Base-by-base conservation (phyloP, 202 grass and related monocot genomes). In the Thinopyrum obtusiflorum region DNA sequence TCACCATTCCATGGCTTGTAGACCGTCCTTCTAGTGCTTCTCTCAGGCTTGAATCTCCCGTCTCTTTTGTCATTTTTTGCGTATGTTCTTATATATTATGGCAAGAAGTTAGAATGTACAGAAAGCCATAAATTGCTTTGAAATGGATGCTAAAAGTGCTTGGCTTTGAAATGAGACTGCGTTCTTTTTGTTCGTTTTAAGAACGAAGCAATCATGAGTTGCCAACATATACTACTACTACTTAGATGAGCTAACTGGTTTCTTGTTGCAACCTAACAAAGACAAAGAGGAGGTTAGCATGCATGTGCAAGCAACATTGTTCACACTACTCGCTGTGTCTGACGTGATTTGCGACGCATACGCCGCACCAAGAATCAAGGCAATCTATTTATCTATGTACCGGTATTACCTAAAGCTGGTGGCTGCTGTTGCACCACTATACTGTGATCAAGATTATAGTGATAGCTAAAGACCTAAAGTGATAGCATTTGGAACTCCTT, bases 231-330 rank as follows among this genome's bases (percentile, higher is more conserved):
- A n/a, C n/a, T n/a, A n/a, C n/a, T 67, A 63, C 40, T 59, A 42
- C 65, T 78, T 31, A 53, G 27, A 74, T 80, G 72, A 53, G 67
- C 69, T 80, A 87, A 84, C 61, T 46, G 14, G 37, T 78, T 82
- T 85, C 42, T 85, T 68, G 51, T 42, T 73, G 71, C 25, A 21
- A 88, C 89, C 89, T 91, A 88, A 85, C 71, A 82, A 60, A 84
- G 82, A 62, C 82, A 84, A 62, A 7, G 21, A 65, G 75, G 76
- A 81, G 51, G 76, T 63, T 81, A 82, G n/a, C n/a, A n/a, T n/a
- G 82, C 89, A 87, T 85, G 89, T 91, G 89, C 89, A 77, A 59
- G 77, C 70, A 27, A 68, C 67, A 59, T 71, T 72, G 77, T 85
- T 91, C 69, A 31, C 6, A 78, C 15, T 80, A 57, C 24, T 71